Evolutionary conservation across 805 yeast species (phyloP), one percentile per base, ranked within the genome.

Genomic region (Myxozyma geophila): DNA sequence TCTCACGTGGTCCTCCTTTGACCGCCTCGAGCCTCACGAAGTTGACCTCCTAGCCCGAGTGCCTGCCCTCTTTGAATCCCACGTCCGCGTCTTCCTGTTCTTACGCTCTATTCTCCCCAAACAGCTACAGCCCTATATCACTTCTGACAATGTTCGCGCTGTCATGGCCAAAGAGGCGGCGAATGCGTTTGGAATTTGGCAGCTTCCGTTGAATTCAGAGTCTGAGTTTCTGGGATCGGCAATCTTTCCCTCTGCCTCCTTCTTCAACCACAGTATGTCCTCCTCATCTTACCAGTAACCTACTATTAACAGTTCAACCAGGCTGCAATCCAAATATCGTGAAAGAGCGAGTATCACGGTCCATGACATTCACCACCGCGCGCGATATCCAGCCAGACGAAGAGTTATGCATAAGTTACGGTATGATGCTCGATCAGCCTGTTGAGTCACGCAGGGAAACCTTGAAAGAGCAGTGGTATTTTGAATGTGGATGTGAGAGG

Each of bases 181-280:
- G 15, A 87, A 87, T 70, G 87, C 90, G 0, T 87, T 87, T 73
- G 90, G 90, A 0, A 84, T 86, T 23, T 85, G 90, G 88, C 84
- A 86, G 54, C 73, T 70, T 7, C 74, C 78, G 15, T 67, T 75
- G 1, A 74, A 68, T 7, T 75, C 72, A 2, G 77, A 77, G 1
- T 69, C 74, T 10, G 88, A 83, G 63, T 85, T 82, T 67, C 77
- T 85, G 56, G 91, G 91, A 0, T 84, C 84, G 66, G 80, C 83
- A 44, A 79, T 87, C 2, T 83, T 79, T 62, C 88, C 90, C 0
- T 80, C 82, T 36, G 89, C 87, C 0, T 87, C 90, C 2, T 86
- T 78, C 68, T 87, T 87, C 79, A 87, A 87, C 70, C 90, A 87
- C 72, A 83, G 68, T 65, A 50, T 21, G 69, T 54, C n/a, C 52